These are phyloP conservation scores for Candida sojae DNA, from an alignment of 1,139 yeast species.

Conservation along the genomic window DNA sequence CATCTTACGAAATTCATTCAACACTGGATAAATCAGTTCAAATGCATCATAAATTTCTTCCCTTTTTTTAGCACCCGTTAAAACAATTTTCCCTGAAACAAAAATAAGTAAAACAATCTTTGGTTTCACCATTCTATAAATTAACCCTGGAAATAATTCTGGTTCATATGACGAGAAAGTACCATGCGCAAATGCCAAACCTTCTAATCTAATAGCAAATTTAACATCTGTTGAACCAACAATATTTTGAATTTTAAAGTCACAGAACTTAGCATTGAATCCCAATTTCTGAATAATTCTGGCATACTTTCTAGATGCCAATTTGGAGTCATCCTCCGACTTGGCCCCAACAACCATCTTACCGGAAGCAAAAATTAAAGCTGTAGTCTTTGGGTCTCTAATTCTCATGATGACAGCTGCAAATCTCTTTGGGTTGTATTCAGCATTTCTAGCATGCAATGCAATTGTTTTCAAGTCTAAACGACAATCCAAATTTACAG, in stretches of 20 bases:
- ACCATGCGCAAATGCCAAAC: constrained; percentile 97
- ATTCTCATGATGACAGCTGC: constrained; percentile 99
- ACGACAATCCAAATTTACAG: constrained; percentile 95
- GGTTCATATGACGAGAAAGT: constrained; percentile 99
- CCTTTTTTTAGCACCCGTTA: constrained; percentile 98
- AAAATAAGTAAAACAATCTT: constrained; percentile 93
- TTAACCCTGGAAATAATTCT: constrained; percentile 95
- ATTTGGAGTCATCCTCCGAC: constrained; percentile 94
- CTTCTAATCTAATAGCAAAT: constrained; percentile 96
- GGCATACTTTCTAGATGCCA: constrained; percentile 96
- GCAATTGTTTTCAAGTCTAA: constrained; percentile 96
- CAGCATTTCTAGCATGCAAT: constrained; percentile 98
- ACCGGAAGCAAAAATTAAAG: constrained; percentile 96
- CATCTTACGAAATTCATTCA: constrained; percentile 89
- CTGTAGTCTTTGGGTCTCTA: constrained; percentile 98
- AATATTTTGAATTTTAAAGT: constrained; percentile 95
- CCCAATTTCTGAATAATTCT: constrained; percentile 98
- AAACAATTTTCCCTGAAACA: constrained; percentile 95
- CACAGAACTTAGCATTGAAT: constrained; percentile 93
- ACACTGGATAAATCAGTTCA: constrained; percentile 96
- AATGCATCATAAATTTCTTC: constrained; percentile 98
- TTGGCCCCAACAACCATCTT: constrained; percentile 99
- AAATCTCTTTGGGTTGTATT: constrained; percentile 95
- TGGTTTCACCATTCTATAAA: constrained; percentile 99
- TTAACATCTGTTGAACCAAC: constrained; percentile 99